These are phyloP conservation scores for Neurospora terricola DNA, from an alignment of 495 filamentous ascomycete genomes.

Conservation along the genomic window DNA sequence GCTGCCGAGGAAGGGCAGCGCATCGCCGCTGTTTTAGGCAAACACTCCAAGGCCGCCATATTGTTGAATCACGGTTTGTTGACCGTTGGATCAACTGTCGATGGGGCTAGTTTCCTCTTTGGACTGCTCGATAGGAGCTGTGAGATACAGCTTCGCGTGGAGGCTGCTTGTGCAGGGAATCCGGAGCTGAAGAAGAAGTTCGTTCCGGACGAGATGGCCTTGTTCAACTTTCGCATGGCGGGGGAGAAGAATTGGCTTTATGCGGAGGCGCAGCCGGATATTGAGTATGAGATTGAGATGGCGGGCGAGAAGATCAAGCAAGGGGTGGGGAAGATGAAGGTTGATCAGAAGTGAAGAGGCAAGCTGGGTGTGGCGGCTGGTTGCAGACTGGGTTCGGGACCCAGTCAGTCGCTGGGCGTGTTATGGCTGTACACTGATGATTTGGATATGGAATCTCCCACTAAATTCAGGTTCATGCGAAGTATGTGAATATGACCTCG, in stretches of 20 bases:
- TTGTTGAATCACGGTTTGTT: conserved; percentile 48
- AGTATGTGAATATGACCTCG: not conserved
- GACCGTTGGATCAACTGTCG: conserved; percentile 42
- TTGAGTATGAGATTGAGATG: conserved; percentile 33
- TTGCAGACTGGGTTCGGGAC: not conserved
- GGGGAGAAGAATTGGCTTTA: conserved; percentile 36
- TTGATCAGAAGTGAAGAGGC: not conserved
- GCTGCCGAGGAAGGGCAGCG: conserved; percentile 38
- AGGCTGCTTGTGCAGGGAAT: conserved; percentile 32
- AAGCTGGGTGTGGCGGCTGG: not conserved
- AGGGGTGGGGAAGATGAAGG: not conserved
- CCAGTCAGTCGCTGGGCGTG: not conserved
- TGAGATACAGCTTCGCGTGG: conserved; percentile 38
- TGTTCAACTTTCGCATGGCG: conserved; percentile 43
- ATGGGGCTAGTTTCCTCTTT: conserved; percentile 47
- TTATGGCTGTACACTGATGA: not conserved
- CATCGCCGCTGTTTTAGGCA: conserved; percentile 40
- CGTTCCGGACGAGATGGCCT: conserved; percentile 42
- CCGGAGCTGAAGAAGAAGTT: conserved; percentile 28
- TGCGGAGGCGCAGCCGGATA: conserved; percentile 35
- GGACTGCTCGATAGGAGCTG: conserved; percentile 41
- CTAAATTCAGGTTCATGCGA: not conserved
- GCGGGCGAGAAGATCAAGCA: conserved; percentile 25
- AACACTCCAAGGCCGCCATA: conserved; percentile 35
- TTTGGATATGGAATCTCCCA: not conserved